These are phyloP conservation scores for Hemileccinum rubropunctum DNA, from an alignment of 768 basidiomycete genomes.

Conservation along the genomic window DNA sequence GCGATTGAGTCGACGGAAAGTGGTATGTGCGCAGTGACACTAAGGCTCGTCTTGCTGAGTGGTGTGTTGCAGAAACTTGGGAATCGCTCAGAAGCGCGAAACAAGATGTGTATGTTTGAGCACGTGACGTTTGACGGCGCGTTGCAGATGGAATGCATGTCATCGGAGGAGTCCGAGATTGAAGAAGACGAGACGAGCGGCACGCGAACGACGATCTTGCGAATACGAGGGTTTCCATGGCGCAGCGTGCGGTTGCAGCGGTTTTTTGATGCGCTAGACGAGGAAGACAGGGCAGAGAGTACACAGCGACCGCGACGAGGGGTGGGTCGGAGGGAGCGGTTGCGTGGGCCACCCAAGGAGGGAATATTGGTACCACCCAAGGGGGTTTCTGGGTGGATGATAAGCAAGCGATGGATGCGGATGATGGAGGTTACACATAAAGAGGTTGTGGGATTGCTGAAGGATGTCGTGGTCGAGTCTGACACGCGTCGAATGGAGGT, in stretches of 20 bases:
- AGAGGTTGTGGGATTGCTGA: no score
- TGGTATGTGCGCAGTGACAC: slow-evolving; percentile 38
- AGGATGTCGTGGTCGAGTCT: slow-evolving; percentile 39
- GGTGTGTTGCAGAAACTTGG: slow-evolving; percentile 49
- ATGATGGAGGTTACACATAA: no score
- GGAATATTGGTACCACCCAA: slow-evolving; percentile 57
- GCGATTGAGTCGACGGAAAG: slow-evolving; percentile 58
- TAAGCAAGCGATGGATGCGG: slow-evolving; percentile 63
- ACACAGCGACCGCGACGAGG: slow-evolving; percentile 54
- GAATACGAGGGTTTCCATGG: slow-evolving; percentile 62
- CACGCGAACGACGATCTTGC: slow-evolving; percentile 38
- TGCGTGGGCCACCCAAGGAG: slow-evolving; percentile 54
- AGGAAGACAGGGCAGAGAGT: slow-evolving; percentile 47
- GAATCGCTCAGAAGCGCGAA: slow-evolving; percentile 59
- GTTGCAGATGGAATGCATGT: slow-evolving; percentile 74
- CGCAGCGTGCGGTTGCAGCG: slow-evolving; percentile 61
- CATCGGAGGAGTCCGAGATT: slow-evolving; percentile 70
- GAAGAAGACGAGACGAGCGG: slow-evolving; percentile 39
- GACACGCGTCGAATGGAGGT: slow-evolving; percentile 47
- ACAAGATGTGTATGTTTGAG: slow-evolving; percentile 50
- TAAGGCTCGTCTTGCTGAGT: neutral
- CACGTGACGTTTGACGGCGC: slow-evolving; percentile 70
- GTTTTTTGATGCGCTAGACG: slow-evolving; percentile 62
- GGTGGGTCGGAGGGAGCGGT: slow-evolving; percentile 52
- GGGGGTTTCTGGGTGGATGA: slow-evolving; percentile 71